Evolutionary conservation across 805 yeast species (phyloP), one percentile per base, ranked within the genome.

Genomic region (Yarrowia deformans): DNA sequence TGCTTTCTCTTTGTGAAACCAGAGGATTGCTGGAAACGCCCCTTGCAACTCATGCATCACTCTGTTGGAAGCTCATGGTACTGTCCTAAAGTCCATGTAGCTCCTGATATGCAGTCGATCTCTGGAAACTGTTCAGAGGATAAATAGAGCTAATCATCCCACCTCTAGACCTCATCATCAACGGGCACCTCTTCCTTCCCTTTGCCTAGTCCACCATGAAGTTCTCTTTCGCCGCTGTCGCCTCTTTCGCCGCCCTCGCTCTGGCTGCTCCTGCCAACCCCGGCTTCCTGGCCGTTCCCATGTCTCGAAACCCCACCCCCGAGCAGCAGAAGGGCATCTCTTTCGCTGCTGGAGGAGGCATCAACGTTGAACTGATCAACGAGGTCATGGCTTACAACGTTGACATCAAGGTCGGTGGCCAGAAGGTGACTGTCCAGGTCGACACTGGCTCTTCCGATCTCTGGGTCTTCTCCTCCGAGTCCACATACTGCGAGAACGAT

Each of bases 391-490:
- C 71, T 18, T 75, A 72, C 69, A 67, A 73, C 58, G 75, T 79
- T 8, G 70, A 73, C 46, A 70, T 80, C 42, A 35, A 73, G 34
- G 66, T 90, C 8, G 94, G 94, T 9, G 73, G 79, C 1, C 88
- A 88, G 72, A 73, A 78, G 3, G 40, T 45, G 13, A 43, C 40
- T n/a, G 80, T 89, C 10, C 77, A 86, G 66, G 77, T 90, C 19
- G 94, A 90, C 74, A 90, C 93, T 3, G 94, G 94, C 3, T 88
- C 93, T 0, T 83, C 90, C 1, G 93, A 90, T 75, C 75, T 89
- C 55, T 88, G 91, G 91, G 85, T 89, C 55, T 81, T 83, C 73
- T 78, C 80, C 39, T 71, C 82, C 1, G 73, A 79, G 48, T 86
- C 85, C 72, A 82, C 86, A 1, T 82, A 79, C 71, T 78, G 76